Base-by-base conservation (phyloP, 352 stramenopile species). In the Lagenidium giganteum region DNA sequence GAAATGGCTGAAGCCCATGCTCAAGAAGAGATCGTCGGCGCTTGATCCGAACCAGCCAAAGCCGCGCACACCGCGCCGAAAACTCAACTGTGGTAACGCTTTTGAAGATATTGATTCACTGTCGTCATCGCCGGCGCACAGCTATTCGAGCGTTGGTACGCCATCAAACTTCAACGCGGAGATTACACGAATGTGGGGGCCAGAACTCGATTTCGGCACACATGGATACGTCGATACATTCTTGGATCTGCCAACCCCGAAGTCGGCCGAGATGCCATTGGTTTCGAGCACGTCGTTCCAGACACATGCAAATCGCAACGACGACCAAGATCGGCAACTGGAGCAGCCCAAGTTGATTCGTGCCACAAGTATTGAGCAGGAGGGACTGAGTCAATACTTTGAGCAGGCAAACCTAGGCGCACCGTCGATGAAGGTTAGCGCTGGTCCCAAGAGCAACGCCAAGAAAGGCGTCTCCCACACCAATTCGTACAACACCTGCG, bases 381-480 rank as follows among this genome's bases (percentile, higher is more conserved):
- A 85, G 47, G 67, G 67, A 0, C 53, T 83, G 44, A 83, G 70
- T 28, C 53, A 81, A 16, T 81, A 79, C 47, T 49, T 85, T 6
- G 61, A 78, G 29, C 67, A 79, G 33, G 77, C 69, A 5, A 70
- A 78, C 36, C 44, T 85, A n/a, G n/a, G n/a, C n/a, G n/a, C n/a
- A n/a, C n/a, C n/a, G n/a, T n/a, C n/a, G n/a, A n/a, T n/a, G n/a
- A n/a, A n/a, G n/a, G n/a, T n/a, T n/a, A n/a, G n/a, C n/a, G n/a
- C n/a, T n/a, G n/a, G n/a, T n/a, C n/a, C n/a, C n/a, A n/a, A n/a
- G n/a, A n/a, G n/a, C n/a, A n/a, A n/a, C 38, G 50, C 65, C 31
- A 48, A 50, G 3, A 55, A 25, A 17, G 29, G 54, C 17, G 55
- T 8, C 41, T 43, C 12, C 45, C 61, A 21, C 49, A 57, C 13